phyloP scores from a whole-genome alignment of 805 yeast genomes.

The Crinitomyces ghanaensis region DNA sequence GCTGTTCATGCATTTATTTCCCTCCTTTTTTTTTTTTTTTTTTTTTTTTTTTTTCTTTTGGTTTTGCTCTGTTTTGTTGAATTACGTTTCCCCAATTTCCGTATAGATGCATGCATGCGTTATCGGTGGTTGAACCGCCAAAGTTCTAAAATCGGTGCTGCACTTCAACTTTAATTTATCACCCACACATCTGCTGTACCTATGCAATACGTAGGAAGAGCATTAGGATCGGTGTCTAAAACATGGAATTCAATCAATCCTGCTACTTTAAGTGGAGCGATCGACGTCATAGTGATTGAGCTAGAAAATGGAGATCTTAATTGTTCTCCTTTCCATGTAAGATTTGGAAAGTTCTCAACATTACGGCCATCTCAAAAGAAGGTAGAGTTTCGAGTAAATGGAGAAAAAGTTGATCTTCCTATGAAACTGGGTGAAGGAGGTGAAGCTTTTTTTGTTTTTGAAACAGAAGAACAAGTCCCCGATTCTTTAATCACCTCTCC shows the following conservation, averaged over 20 bases:
- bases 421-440: slow-evolving; percentile 98
- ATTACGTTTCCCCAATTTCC: too few relatives aligned
- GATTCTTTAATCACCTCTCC: slow-evolving; percentile 77
- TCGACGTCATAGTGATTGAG: slow-evolving; percentile 90
- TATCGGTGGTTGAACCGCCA: too few relatives aligned
- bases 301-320: slow-evolving; percentile 70
- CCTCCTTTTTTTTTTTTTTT: too few relatives aligned
- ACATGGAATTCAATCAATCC: slow-evolving; percentile 97
- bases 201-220: slow-evolving; percentile 96
- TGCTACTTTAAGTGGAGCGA: slow-evolving; percentile 92
- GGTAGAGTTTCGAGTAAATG: slow-evolving; percentile 82
- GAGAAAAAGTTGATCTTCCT: slow-evolving; percentile 65
- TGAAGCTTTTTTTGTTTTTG: slow-evolving; percentile 95
- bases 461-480: slow-evolving; percentile 63
- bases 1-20: too few relatives aligned
- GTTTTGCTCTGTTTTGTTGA: too few relatives aligned
- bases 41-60: too few relatives aligned
- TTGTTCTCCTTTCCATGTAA: slow-evolving; percentile 93
- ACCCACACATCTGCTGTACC: too few relatives aligned
- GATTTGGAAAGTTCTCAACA: slow-evolving; percentile 90
- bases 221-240: slow-evolving; percentile 87
- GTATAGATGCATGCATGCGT: too few relatives aligned
- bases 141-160: too few relatives aligned
- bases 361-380: slow-evolving; percentile 91
- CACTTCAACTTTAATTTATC: background rate